A percentile compares a stretch with the other conserved stretches of the same genome.
Conservation (phyloP, 2,329 filamentous ascomycete species). For the Botryosphaeria agaves region DNA sequence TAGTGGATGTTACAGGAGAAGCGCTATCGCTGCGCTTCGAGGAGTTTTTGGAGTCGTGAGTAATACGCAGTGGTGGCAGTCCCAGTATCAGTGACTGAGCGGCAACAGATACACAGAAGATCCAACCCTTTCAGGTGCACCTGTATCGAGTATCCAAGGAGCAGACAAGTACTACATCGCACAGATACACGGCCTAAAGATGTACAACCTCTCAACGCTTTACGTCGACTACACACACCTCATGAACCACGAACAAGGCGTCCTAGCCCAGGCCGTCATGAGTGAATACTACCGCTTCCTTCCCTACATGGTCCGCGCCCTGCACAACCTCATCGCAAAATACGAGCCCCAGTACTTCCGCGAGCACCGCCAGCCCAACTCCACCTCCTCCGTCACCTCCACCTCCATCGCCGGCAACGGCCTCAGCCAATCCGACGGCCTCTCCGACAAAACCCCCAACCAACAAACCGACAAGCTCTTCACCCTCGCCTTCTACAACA, state of each 20-base stretch:
- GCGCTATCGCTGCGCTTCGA: slow-evolving; percentile 63
- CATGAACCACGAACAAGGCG: slow-evolving; percentile 56
- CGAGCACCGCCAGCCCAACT: slow-evolving; percentile 71
- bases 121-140: slow-evolving; percentile 42
- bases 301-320: slow-evolving; percentile 71
- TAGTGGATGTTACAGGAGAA: slow-evolving; percentile 61
- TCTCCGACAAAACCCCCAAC: slow-evolving; percentile 59
- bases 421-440: slow-evolving; percentile 42
- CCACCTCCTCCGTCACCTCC: slow-evolving; percentile 54
- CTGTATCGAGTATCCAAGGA: slow-evolving; percentile 51
- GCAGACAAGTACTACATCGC: slow-evolving; percentile 75
- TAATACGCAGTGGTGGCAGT: slow-evolving; percentile 1
- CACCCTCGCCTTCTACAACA: slow-evolving; percentile 80
- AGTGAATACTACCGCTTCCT: slow-evolving; percentile 90
- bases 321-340: slow-evolving; percentile 88
- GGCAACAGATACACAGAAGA: slow-evolving; percentile 45
- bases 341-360: slow-evolving; percentile 89
- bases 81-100: slow-evolving; percentile 1
- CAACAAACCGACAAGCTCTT: slow-evolving; percentile 97
- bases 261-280: slow-evolving; percentile 71
- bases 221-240: slow-evolving; percentile 83
- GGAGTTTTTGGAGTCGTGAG: slow-evolving; percentile 60
- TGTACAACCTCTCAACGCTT: slow-evolving; percentile 62
- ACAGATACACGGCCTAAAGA: slow-evolving; percentile 62
- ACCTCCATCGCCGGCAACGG: slow-evolving; percentile 41